A percentile compares a stretch with the other conserved stretches of the same genome.
Conservation (phyloP, 495 filamentous ascomycete genomes). For the Hyaloscypha hepaticicola region DNA sequence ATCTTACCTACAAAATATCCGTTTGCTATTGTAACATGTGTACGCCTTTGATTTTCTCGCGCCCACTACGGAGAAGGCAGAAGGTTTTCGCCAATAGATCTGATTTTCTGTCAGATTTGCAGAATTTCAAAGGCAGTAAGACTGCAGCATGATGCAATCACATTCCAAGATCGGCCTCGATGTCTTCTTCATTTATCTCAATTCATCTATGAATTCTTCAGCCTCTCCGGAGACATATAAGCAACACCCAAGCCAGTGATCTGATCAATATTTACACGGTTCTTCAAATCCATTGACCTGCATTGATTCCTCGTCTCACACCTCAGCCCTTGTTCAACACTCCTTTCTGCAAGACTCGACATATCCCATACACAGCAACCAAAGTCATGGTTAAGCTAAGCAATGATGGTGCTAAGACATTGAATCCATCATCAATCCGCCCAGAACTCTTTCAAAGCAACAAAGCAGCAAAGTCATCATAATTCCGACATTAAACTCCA, state of each 20-base stretch:
- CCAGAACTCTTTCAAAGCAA: background rate
- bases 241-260: slow-evolving; percentile 3
- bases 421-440: background rate
- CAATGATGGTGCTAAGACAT: slow-evolving; percentile 10
- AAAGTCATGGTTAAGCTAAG: slow-evolving; percentile 24
- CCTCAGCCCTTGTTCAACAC: background rate
- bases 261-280: background rate
- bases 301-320: background rate
- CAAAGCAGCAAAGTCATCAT: slow-evolving; percentile 8
- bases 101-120: too few species aligned
- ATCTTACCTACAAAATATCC: too few species aligned
- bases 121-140: too few species aligned
- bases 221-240: background rate
- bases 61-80: too few species aligned
- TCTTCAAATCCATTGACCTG: slow-evolving; percentile 3
- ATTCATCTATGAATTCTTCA: slow-evolving; percentile 8
- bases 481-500: slow-evolving; percentile 23
- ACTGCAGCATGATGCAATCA: background rate
- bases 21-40: background rate
- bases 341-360: background rate
- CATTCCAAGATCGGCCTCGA: background rate
- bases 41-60: too few species aligned
- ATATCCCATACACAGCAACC: slow-evolving; percentile 23
- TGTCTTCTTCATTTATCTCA: background rate
- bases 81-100: too few species aligned